phyloP scores from a whole-genome alignment of 257 asterid genomes.

The Petrea volubilis region DNA sequence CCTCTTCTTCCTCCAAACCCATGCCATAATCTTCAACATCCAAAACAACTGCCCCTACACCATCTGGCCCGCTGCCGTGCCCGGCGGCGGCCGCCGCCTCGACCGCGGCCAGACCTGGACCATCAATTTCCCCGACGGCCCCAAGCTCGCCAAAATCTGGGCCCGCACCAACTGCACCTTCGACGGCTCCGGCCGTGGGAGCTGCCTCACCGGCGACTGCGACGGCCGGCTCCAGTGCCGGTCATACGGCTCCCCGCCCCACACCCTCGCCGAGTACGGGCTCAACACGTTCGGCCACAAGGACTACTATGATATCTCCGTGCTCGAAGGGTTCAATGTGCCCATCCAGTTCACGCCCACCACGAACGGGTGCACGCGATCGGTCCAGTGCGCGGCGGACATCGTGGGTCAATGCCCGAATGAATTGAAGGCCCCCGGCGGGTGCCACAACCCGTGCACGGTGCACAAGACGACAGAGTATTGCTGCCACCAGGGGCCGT shows the following conservation, averaged over 20 bases:
- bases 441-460: constrained; percentile 77
- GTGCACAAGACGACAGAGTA: constrained; percentile 52
- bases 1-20: constrained; percentile 28
- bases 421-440: constrained; percentile 48
- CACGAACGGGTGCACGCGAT: constrained; percentile 37
- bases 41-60: constrained; percentile 52
- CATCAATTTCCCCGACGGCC: constrained; percentile 23
- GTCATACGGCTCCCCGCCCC: constrained; percentile 38
- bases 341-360: constrained; percentile 38
- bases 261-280: constrained; percentile 50
- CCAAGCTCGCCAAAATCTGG: constrained; percentile 45
- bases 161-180: constrained; percentile 61
- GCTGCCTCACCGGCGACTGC: constrained; percentile 61
- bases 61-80: constrained; percentile 48
- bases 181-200: constrained; percentile 41
- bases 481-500: constrained; percentile 61
- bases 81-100: constrained; percentile 59
- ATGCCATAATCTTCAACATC: constrained; percentile 38
- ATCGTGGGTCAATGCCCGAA: constrained; percentile 56
- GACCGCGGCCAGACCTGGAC: constrained; percentile 43
- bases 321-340: constrained; percentile 51
- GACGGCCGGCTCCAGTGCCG: constrained; percentile 40
- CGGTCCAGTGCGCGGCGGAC: constrained; percentile 46
- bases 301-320: constrained; percentile 51
- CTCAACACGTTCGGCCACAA: constrained; percentile 34